Evolutionary conservation across 345 rosid species (phyloP).

Genomic region (sweet orange (Citrus sinensis)): DNA sequence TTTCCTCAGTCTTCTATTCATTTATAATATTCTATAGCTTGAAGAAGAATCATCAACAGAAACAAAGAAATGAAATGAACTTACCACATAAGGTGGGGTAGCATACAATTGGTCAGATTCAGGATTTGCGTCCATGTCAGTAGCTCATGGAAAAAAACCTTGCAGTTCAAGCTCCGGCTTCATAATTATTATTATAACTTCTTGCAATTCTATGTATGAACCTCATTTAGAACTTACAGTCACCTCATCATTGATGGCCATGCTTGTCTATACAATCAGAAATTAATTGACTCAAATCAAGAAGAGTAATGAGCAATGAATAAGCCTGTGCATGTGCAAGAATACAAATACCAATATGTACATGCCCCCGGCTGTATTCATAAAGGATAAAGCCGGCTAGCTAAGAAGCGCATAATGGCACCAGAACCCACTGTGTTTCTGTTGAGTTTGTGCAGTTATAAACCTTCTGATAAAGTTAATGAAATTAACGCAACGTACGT

Average conservation of each 20-base stretch:
- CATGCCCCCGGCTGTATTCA: not conserved
- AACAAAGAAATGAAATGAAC: no score
- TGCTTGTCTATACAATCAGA: not conserved
- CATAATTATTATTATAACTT: not conserved
- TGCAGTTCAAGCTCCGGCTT: not conserved
- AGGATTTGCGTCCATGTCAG: not conserved
- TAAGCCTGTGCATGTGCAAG: no score
- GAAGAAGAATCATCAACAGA: not conserved
- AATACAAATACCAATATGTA: not conserved
- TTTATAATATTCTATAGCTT: not conserved
- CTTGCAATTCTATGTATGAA: not conserved
- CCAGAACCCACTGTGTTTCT: not conserved
- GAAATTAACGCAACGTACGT: no score
- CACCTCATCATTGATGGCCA: slow-evolving; percentile 9
- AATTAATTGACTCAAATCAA: not conserved
- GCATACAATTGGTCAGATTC: not conserved
- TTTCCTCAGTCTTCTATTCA: no score
- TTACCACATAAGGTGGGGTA: not conserved
- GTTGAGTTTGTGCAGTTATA: no score
- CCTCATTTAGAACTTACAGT: not conserved
- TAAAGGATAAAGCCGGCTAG: not conserved
- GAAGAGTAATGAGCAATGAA: slow-evolving; percentile 1
- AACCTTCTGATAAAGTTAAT: no score
- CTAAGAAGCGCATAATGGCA: no score
- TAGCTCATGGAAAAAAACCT: not conserved